Evolutionary conservation across 495 filamentous ascomycete genomes (phyloP).

Genomic region (Neurospora sp.): DNA sequence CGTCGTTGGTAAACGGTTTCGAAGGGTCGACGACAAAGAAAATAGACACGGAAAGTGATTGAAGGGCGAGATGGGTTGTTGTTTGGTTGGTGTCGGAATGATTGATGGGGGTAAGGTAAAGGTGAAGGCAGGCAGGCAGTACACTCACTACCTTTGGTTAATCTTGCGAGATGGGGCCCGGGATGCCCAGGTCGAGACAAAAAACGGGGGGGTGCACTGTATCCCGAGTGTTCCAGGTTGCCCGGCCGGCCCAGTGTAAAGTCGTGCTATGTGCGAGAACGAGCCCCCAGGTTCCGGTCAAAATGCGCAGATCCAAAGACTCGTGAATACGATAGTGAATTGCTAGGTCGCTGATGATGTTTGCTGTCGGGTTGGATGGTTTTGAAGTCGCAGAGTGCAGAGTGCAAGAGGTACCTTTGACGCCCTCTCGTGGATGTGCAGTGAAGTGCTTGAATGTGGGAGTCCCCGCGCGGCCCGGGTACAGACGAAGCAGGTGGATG

Average conservation of each 20-base stretch:
- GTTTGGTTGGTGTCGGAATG: neutral
- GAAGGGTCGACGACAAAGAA: neutral
- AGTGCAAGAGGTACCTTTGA: neutral
- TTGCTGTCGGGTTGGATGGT: neutral
- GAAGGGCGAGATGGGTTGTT: neutral
- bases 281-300: neutral
- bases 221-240: neutral
- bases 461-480: neutral
- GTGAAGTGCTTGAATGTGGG: neutral
- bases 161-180: neutral
- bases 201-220: neutral
- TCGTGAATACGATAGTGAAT: neutral
- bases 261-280: neutral
- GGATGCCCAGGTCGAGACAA: neutral
- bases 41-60: neutral
- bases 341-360: neutral
- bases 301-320: neutral
- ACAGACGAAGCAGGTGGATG: neutral
- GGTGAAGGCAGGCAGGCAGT: neutral
- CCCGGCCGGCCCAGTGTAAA: neutral
- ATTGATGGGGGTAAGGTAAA: neutral
- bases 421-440: neutral
- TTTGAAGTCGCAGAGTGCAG: neutral
- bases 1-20: neutral
- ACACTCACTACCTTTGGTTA: neutral